Evolutionary conservation across 2,329 filamentous ascomycete species (phyloP).

Genomic region (Stagonosporopsis rhizophila): DNA sequence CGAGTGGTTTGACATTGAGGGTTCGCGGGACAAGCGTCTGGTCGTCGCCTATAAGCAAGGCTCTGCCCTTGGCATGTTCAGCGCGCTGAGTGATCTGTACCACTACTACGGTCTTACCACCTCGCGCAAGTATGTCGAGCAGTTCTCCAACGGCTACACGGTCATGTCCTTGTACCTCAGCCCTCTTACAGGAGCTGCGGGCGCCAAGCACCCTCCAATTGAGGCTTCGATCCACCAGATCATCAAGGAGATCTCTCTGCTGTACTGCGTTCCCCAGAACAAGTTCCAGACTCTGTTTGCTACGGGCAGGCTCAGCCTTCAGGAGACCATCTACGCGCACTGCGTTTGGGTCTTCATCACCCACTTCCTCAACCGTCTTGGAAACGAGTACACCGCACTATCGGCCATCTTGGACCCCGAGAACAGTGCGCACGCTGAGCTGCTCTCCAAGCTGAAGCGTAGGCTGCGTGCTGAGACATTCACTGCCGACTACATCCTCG

Average conservation of each 20-base stretch:
- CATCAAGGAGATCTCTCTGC: constrained; percentile 94
- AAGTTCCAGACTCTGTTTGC: constrained; percentile 92
- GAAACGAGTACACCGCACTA: constrained; percentile 88
- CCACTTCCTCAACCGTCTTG: constrained; percentile 96
- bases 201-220: constrained; percentile 73
- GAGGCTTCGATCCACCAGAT: constrained; percentile 98
- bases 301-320: constrained; percentile 83
- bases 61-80: constrained; percentile 92
- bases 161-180: constrained; percentile 95
- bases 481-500: constrained; percentile 95
- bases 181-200: constrained; percentile 61
- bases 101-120: constrained; percentile 98
- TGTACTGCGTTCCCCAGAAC: constrained; percentile 98
- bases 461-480: constrained; percentile 95
- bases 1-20: constrained; percentile 96
- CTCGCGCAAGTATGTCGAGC: constrained; percentile 94
- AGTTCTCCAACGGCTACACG: constrained; percentile 98
- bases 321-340: constrained; percentile 97
- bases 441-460: constrained; percentile 93
- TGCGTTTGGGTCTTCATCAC: constrained; percentile 98
- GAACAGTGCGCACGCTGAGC: constrained; percentile 84
- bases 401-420: constrained; percentile 78
- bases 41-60: constrained; percentile 94
- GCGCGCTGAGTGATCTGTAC: constrained; percentile 92
- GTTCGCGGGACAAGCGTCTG: constrained; percentile 87